A percentile compares a stretch with the other conserved stretches of the same genome.
Evolutionary conservation across 2,329 filamentous ascomycete species (phyloP).

Genomic region (Celoporthe dispersa): DNA sequence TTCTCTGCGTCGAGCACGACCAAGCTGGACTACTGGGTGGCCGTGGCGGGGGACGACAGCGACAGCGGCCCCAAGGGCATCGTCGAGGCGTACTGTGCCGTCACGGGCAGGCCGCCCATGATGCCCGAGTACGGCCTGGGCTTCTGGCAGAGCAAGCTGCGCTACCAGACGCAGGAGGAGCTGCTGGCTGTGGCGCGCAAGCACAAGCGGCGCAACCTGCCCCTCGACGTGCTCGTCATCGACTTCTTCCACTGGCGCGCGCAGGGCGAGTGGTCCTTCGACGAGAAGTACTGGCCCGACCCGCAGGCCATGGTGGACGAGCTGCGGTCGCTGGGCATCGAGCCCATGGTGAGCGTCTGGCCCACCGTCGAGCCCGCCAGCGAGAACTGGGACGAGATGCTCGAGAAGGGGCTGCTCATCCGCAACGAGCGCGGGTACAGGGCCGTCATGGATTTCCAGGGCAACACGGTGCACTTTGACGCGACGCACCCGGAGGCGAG

Average conservation of each 20-base stretch:
- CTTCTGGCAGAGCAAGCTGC: conserved; percentile 71
- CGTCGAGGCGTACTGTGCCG: conserved; percentile 57
- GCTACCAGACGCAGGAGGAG: conserved; percentile 70
- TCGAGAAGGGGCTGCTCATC: conserved; percentile 63
- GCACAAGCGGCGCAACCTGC: conserved; percentile 58
- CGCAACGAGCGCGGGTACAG: conserved; percentile 63
- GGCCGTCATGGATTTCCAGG: conserved; percentile 62
- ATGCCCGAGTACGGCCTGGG: conserved; percentile 72
- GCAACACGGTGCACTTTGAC: conserved; percentile 65
- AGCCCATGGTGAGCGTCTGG: conserved; percentile 74
- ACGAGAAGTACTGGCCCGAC: conserved; percentile 67
- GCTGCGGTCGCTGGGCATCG: conserved; percentile 60
- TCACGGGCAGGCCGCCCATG: conserved; percentile 64
- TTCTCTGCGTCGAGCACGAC: conserved; percentile 65
- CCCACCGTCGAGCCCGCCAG: conserved; percentile 64
- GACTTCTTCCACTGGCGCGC: conserved; percentile 72
- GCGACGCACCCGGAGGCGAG: conserved; percentile 65
- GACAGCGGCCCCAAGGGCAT: conserved; percentile 60
- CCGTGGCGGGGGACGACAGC: conserved; percentile 41
- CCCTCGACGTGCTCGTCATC: conserved; percentile 67
- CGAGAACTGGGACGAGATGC: conserved; percentile 66
- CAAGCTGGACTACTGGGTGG: conserved; percentile 67
- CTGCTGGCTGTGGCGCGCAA: conserved; percentile 63
- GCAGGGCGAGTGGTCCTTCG: conserved; percentile 72
- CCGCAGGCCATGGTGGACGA: conserved; percentile 67